A percentile compares a stretch with the other conserved stretches of the same genome.
These are phyloP conservation scores for bread wheat (Triticum aestivum) DNA, from an alignment of 176 grass and related monocot genomes.

Conservation along the genomic window IWGSC_CS_RefSeq_v2.1 NC_057814.1:582124245-582124744, in stretches of 20 bases:
- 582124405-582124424: neutral
- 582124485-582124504: neutral
- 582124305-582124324: constrained; percentile 29
- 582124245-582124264: neutral
- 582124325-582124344: constrained; percentile 40
- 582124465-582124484: constrained; percentile 12
- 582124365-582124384: constrained; percentile 23
- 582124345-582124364: constrained; percentile 59
- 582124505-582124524: neutral
- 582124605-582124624: constrained; percentile 28
- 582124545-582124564: rapidly evolving
- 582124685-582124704: neutral
- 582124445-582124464: neutral
- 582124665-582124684: neutral
- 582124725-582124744: neutral
- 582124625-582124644: constrained; percentile 18
- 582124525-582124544: neutral
- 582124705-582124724: neutral
- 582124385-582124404: neutral
- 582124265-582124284: neutral
- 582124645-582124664: neutral
- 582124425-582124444: neutral
- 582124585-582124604: neutral
- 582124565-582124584: neutral
- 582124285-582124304: neutral